These are phyloP conservation scores for Wickerhamiella brachini DNA, from an alignment of 805 yeast genomes.

Conservation along the genomic window DNA sequence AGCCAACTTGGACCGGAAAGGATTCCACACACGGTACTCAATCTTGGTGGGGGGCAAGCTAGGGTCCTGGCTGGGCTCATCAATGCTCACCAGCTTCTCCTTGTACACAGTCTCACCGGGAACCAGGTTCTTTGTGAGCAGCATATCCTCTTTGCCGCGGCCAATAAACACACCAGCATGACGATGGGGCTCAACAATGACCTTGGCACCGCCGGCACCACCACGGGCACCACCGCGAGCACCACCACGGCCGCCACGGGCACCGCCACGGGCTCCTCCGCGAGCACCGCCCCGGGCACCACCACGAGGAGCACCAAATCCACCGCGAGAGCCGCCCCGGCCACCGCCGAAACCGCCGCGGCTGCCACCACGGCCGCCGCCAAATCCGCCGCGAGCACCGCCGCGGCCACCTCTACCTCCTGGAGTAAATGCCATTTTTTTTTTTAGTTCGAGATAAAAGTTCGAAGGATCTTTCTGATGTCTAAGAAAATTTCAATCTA, in stretches of 20 bases:
- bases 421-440: constrained; percentile 63
- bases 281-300: constrained; percentile 33
- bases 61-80: constrained; percentile 82
- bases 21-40: constrained; percentile 99
- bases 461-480: neutral
- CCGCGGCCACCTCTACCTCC: constrained; percentile 45
- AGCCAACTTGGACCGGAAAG: constrained; percentile 98
- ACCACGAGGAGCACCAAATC: constrained; percentile 40
- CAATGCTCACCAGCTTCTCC: constrained; percentile 89
- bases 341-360: constrained; percentile 31
- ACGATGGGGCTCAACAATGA: constrained; percentile 95
- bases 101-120: constrained; percentile 99
- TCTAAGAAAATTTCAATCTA: constrained; percentile 1
- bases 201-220: constrained; percentile 71
- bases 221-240: constrained; percentile 43
- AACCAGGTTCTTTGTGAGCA: constrained; percentile 91
- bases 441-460: neutral
- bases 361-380: constrained; percentile 26
- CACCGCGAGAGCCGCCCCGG: constrained; percentile 39
- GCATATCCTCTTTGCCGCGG: constrained; percentile 97
- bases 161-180: constrained; percentile 98
- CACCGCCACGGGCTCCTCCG: constrained; percentile 38
- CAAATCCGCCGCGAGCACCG: constrained; percentile 29
- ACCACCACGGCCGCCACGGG: constrained; percentile 44
- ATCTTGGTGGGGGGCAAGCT: constrained; percentile 56